A percentile compares a stretch with the other conserved stretches of the same genome.
Evolutionary conservation across 2,329 filamentous ascomycete species (phyloP).

Genomic region (Teratosphaeria gauchensis): DNA sequence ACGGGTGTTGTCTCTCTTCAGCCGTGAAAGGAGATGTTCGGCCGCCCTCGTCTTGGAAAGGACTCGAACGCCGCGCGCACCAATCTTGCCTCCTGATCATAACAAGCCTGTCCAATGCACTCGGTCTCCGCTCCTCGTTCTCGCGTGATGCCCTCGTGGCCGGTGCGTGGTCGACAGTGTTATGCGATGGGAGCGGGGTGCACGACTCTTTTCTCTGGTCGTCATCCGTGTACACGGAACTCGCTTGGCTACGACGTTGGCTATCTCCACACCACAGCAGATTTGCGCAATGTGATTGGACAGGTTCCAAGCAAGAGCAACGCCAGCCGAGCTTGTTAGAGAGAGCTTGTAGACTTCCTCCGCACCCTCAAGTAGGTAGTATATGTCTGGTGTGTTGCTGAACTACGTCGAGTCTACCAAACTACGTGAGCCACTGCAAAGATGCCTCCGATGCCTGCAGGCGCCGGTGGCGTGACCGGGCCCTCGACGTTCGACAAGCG

Average conservation of each 20-base stretch:
- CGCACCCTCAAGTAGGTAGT: background rate
- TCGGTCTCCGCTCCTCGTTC: background rate
- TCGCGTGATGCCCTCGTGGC: background rate
- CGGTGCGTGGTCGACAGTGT: background rate
- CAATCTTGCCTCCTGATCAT: background rate
- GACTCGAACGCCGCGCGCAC: background rate
- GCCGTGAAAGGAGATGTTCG: conserved; percentile 1
- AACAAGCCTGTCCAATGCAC: background rate
- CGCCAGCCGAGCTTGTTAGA: background rate
- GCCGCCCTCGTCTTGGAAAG: background rate
- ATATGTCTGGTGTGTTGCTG: background rate
- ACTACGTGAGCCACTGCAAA: conserved; percentile 1
- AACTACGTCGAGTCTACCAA: background rate
- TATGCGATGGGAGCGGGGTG: background rate
- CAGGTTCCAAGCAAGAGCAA: background rate
- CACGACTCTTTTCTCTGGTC: background rate
- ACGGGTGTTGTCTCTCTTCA: background rate
- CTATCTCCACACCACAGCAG: background rate
- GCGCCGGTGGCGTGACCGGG: conserved; percentile 31
- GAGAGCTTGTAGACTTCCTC: background rate
- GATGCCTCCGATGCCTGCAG: conserved; percentile 24
- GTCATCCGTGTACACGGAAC: background rate
- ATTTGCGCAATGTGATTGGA: background rate
- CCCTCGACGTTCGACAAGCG: conserved; percentile 64
- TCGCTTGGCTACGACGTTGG: background rate